A percentile compares a stretch with the other conserved stretches of the same genome.
Evolutionary conservation across 2,329 filamentous ascomycete genomes (phyloP).

Genomic region (Dothistroma pini): DNA sequence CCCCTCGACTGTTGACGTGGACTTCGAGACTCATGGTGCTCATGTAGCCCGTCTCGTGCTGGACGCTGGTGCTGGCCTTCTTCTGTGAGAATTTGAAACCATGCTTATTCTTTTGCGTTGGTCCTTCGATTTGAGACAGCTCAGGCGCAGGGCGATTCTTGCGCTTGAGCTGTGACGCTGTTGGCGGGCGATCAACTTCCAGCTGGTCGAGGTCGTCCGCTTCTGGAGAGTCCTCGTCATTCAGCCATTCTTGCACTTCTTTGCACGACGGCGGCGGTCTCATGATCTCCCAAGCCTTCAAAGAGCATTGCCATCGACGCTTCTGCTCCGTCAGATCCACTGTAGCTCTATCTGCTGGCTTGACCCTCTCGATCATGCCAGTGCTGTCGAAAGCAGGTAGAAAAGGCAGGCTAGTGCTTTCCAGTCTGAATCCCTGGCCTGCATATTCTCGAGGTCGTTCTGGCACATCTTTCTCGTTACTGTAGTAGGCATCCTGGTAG

Average conservation of each 20-base stretch:
- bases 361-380: constrained; percentile 54
- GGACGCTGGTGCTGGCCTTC: constrained; percentile 67
- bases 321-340: constrained; percentile 51
- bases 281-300: constrained; percentile 74
- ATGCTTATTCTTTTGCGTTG: constrained; percentile 76
- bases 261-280: constrained; percentile 63
- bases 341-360: constrained; percentile 52
- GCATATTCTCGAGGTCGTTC: constrained; percentile 76
- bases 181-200: constrained; percentile 32
- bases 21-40: constrained; percentile 92
- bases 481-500: constrained; percentile 84
- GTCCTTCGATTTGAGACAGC: constrained; percentile 82
- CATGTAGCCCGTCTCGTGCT: constrained; percentile 90
- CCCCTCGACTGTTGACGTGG: constrained; percentile 81
- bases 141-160: constrained; percentile 34
- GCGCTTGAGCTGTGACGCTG: constrained; percentile 31
- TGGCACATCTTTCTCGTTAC: constrained; percentile 78
- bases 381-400: constrained; percentile 63
- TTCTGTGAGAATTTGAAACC: constrained; percentile 85
- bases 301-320: constrained; percentile 56
- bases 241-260: constrained; percentile 69
- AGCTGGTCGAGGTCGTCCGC: constrained; percentile 16
- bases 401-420: constrained; percentile 71
- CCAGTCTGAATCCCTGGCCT: constrained; percentile 76
- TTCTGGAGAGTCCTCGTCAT: constrained; percentile 31